Base-by-base conservation (phyloP, 306 rosid species). In the Quercus gilva region DNA sequence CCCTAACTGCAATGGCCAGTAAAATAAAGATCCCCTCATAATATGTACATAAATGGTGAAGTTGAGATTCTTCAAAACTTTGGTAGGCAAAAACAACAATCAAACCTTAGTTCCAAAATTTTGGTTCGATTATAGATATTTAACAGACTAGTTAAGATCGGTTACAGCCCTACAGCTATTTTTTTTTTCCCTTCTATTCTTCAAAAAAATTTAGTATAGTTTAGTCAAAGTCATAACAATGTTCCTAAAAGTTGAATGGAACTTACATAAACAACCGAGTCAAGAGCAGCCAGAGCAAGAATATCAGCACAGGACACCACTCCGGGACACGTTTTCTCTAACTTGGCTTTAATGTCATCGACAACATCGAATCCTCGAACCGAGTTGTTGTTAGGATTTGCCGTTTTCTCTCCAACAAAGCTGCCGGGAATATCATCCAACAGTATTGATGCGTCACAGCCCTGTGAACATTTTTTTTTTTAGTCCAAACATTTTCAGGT, bases 241-340 rank as follows among this genome's bases (percentile, higher is more conserved):
- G 28, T 31, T 18, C 15, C 49, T 57, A 25, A 33, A 71, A 28
- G 52, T 5, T 29, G 41, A 65, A 8, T 15, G 51, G 23, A 23
- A 25, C 81, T 77, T 84, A 86, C 94, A 53, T 73, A 6, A 73
- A 85, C 89, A 1, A 84, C 88, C 0, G 92, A 88, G 74, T 90
- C 91, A 55, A 80, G 57, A 14, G 92, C 94, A 45, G 92, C 86
- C 19, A 88, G 71, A 37, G 92, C 77, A 58, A 88, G 91, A 60
- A 90, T 78, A 88, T 90, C 94, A 76, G 94, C 92, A 64, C 94
- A 88, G 1, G 94, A 90, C 58, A 90, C 89, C 28, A 84, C 88
- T 52, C 80, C 19, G 0, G 92, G 91, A 68, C 94, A 90, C 59
- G 84, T 65, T 70, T 85, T 81, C 86, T 90, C 94, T n/a, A 90